These are phyloP conservation scores for Amauroascus verrucosus DNA, from an alignment of 2,329 filamentous ascomycete genomes.

Conservation along the genomic window DNA sequence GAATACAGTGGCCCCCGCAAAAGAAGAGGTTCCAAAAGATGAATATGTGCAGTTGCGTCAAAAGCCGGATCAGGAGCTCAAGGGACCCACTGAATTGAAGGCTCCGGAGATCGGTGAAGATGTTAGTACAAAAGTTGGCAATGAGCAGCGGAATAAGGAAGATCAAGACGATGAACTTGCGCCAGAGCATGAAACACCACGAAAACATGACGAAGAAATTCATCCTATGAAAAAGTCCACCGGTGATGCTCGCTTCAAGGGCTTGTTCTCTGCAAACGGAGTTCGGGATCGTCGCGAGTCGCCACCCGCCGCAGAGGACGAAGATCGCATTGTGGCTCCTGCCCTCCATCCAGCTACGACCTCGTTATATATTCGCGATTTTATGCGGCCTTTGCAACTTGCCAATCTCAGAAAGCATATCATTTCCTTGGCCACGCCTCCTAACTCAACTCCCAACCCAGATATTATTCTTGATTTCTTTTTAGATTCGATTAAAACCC, in stretches of 20 bases:
- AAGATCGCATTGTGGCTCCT: conserved; percentile 39
- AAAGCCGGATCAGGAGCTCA: not conserved
- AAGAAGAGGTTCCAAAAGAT: not conserved
- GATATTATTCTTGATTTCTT: conserved; percentile 59
- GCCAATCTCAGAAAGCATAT: conserved; percentile 59
- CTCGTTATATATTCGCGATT: conserved; percentile 77
- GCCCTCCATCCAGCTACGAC: conserved; percentile 62
- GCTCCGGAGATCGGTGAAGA: not conserved
- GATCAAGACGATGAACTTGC: not conserved
- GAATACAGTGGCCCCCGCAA: not conserved
- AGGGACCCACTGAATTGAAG: conserved; percentile 5
- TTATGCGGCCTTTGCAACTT: conserved; percentile 75
- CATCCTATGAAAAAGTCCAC: conserved; percentile 23
- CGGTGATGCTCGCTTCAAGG: conserved; percentile 41
- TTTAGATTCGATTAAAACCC: conserved; percentile 75
- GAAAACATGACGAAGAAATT: conserved; percentile 16
- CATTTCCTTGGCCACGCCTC: conserved; percentile 54
- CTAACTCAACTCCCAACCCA: conserved; percentile 41
- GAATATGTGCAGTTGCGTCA: not conserved
- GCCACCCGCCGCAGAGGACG: conserved; percentile 28
- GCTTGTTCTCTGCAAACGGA: conserved; percentile 31
- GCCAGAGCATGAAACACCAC: conserved; percentile 1
- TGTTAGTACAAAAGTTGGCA: conserved; percentile 2
- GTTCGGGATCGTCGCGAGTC: conserved; percentile 20
- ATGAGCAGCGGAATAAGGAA: conserved; percentile 1